Percentiles rank a stretch among this genome's conserved stretches.
phyloP scores from a whole-genome alignment of 257 asterid species.

The Solanum clarkiae region DNA sequence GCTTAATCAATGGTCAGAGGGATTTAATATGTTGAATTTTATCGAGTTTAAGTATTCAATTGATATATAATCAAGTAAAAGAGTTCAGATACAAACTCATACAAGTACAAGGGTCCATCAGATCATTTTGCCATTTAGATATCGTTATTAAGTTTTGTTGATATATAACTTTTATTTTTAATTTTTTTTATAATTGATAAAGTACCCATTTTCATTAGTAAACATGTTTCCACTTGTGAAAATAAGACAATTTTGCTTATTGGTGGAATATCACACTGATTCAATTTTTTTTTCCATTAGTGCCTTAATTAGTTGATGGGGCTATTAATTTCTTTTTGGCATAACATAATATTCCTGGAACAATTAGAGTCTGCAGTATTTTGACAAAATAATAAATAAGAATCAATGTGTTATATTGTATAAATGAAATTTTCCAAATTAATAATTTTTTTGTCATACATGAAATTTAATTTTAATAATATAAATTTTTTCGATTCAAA shows the following conservation, averaged over 20 bases:
- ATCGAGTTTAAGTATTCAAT: too few relatives aligned
- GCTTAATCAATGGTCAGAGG: too few relatives aligned
- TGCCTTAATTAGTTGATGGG: neutral
- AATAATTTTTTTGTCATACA: neutral
- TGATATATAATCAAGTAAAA: too few relatives aligned
- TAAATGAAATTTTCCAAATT: neutral
- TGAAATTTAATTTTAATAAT: neutral
- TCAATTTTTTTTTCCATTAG: neutral
- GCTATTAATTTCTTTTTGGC: neutral
- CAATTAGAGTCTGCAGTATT: neutral
- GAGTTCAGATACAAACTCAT: too few relatives aligned
- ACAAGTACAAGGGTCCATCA: too few relatives aligned
- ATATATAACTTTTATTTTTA: too few relatives aligned
- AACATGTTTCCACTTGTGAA: neutral
- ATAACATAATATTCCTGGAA: neutral
- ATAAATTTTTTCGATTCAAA: too few relatives aligned
- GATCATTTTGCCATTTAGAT: too few relatives aligned
- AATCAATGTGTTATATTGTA: neutral
- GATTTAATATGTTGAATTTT: too few relatives aligned
- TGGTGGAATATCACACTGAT: neutral
- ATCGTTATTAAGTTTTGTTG: too few relatives aligned
- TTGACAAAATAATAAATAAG: neutral
- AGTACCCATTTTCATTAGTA: too few relatives aligned
- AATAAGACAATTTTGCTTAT: neutral
- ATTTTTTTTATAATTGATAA: too few relatives aligned